Base-by-base conservation (phyloP, 1,139 yeast species). In the Debaryomyces psychrophilus region DNA sequence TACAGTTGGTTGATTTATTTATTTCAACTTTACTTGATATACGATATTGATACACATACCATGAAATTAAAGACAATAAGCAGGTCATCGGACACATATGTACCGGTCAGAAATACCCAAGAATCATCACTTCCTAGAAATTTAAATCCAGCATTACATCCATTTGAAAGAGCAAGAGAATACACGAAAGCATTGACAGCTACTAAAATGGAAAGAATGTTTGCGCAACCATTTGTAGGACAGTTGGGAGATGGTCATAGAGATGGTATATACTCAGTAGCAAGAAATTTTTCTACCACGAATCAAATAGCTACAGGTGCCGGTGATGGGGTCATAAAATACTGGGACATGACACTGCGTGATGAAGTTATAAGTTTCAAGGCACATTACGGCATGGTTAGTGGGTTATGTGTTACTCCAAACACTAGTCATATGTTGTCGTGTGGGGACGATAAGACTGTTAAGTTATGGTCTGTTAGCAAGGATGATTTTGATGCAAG, bases 191-290 rank as follows among this genome's bases (percentile, higher is more conserved):
- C 99, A 1, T 69, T 95, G 45, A 92, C 90, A 49, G 98, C 99
- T 22, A 92, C 98, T 14, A 95, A 95, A 65, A 68, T 95, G 69
- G 98, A 92, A 62, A 77, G 97, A 56, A 87, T 93, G 89, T 93
- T 95, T 78, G 99, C 99, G 0, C 92, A 92, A 62, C 99, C 99
- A 5, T 93, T 95, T 66, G 77, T 95, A 15, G 97, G 97, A 1
- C 98, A 95, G 63, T 71, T 95, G 31, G 99, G 99, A 2, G 81
- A 83, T 55, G 99, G 99, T 9, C 99, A 95, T 61, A 73, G 95
- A 48, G 99, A 95, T 63, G 98, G 98, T 44, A 90, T 95, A n/a
- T 93, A 93, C 65, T 75, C 85, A 26, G 79, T 95, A 44, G 96
- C 97, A 9, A 87, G 86, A 64, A 87, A 92, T 66, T 83, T 83